Base-by-base conservation (phyloP, 176 grass and related monocot genomes). In the Panicum miliaceum region DNA sequence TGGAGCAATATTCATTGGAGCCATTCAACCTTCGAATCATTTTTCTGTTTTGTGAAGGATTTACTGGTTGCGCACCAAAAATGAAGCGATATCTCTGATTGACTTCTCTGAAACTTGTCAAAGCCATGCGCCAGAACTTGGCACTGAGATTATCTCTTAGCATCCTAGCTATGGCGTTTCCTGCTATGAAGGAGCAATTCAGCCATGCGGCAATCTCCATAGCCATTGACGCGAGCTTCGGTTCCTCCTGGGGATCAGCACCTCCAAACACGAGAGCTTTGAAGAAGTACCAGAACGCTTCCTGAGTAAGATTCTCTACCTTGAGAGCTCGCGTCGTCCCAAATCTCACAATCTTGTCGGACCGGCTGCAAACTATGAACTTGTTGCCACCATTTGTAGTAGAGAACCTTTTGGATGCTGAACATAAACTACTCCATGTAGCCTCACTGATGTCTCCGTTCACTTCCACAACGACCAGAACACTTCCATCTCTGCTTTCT, bases 261-360 rank as follows among this genome's bases (percentile, higher is more conserved):
- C 54, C 60, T 15, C 74, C 53, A 42, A 77, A 77, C 5, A 54
- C 75, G 18, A 77, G 75, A 40, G 75, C 12, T 5, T 77, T 60
- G 37, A 77, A 77, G 53, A 77, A 73, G 13, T 73, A 50, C 70
- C 70, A 50, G 2, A 51, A 73, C 1, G 6, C 70, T 73, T 73
- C 25, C 4, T 9, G 25, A 19, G 25, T 72, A 10, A 18, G 43
- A 50, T 29, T 29, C 23, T 50, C 43, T n/a, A 72, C 41, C 68
- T 8, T 71, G 11, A 71, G 41, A 48, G n/a, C 2, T 4, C 0
- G 12, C 27, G 68, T 1, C 48, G 68, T 71, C 27, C 68, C 68
- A 3, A 48, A 71, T 4, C 68, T 26, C 0, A 5, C 12, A 13
- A 71, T 48, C n/a, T 71, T 4, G 1, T 16, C n/a, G 8, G 68